phyloP scores from a whole-genome alignment of 2,329 filamentous ascomycete species.

The Neonectria sp. region DNA sequence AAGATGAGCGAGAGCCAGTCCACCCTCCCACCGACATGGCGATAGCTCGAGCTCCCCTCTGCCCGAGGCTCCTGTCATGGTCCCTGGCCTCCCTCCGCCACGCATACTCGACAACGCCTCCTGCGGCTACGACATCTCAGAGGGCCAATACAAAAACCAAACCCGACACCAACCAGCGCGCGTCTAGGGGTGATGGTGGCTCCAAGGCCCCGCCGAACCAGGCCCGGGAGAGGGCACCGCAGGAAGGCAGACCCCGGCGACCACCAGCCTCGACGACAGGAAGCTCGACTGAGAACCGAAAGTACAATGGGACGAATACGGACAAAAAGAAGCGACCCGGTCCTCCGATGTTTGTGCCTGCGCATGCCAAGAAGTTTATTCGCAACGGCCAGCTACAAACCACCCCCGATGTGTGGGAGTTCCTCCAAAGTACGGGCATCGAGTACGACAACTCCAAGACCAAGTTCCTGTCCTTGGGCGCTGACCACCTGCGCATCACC shows the following conservation, averaged over 20 bases:
- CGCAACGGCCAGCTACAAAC: slow-evolving; percentile 47
- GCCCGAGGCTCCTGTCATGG: slow-evolving; percentile 31
- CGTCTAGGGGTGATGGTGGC: slow-evolving; percentile 27
- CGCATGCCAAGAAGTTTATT: slow-evolving; percentile 40
- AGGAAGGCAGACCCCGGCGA: neutral
- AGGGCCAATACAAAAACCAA: slow-evolving; percentile 19
- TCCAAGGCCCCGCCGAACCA: neutral
- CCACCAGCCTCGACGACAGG: slow-evolving; percentile 39
- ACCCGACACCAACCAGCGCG: slow-evolving; percentile 13
- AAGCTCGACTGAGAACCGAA: slow-evolving; percentile 30
- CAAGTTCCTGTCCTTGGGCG: slow-evolving; percentile 27
- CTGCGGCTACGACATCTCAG: slow-evolving; percentile 13
- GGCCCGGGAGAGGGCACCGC: slow-evolving; percentile 1
- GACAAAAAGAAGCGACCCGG: neutral
- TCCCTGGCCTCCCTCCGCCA: slow-evolving; percentile 26
- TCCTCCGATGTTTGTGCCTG: slow-evolving; percentile 34
- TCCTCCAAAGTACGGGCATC: slow-evolving; percentile 47
- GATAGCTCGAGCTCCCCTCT: slow-evolving; percentile 39
- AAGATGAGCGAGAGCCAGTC: slow-evolving; percentile 35
- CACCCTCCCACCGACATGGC: slow-evolving; percentile 42
- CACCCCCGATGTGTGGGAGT: slow-evolving; percentile 47
- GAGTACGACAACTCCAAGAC: slow-evolving; percentile 43
- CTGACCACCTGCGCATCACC: slow-evolving; percentile 28
- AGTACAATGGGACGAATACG: slow-evolving; percentile 7
- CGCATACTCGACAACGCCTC: slow-evolving; percentile 30